A percentile compares a stretch with the other conserved stretches of the same genome.
These are phyloP conservation scores for Xylariaceae sp. DNA, from an alignment of 2,329 filamentous ascomycete genomes.

Conservation along the genomic window DNA sequence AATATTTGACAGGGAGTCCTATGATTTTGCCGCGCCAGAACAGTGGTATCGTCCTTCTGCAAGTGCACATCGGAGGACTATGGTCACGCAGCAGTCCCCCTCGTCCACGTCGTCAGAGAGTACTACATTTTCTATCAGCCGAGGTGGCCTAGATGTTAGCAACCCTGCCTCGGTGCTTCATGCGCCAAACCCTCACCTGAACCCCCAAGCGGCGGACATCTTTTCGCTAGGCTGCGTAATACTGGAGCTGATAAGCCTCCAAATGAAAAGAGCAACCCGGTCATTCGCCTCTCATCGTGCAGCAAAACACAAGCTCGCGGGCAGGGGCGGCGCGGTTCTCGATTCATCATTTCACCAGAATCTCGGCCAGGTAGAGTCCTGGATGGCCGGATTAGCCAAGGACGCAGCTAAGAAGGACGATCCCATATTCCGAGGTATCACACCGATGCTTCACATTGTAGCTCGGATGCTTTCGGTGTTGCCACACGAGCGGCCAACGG, in stretches of 20 bases:
- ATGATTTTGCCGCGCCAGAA: slow-evolving; percentile 77
- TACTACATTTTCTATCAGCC: slow-evolving; percentile 46
- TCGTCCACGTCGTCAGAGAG: slow-evolving; percentile 40
- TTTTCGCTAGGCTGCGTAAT: slow-evolving; percentile 77
- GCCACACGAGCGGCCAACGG: slow-evolving; percentile 59
- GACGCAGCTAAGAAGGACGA: slow-evolving; percentile 61
- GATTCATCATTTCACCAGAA: slow-evolving; percentile 78
- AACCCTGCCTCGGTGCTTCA: slow-evolving; percentile 45
- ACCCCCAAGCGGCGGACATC: slow-evolving; percentile 68
- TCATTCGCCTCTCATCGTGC: slow-evolving; percentile 71
- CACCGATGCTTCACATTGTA: slow-evolving; percentile 58
- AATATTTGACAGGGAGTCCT: slow-evolving; percentile 69
- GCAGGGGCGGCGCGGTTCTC: slow-evolving; percentile 64
- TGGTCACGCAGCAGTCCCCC: slow-evolving; percentile 40
- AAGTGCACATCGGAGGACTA: slow-evolving; percentile 39
- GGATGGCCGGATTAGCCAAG: slow-evolving; percentile 67
- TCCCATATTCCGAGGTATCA: slow-evolving; percentile 56
- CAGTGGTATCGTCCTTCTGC: slow-evolving; percentile 56
- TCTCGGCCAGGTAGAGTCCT: slow-evolving; percentile 69
- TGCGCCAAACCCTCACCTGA: slow-evolving; percentile 51
- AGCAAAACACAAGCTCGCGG: slow-evolving; percentile 65
- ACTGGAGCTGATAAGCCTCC: slow-evolving; percentile 71
- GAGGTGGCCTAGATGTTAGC: slow-evolving; percentile 37
- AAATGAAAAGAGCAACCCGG: slow-evolving; percentile 69
- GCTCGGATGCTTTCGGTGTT: slow-evolving; percentile 60